Evolutionary conservation across 2,329 filamentous ascomycete species (phyloP).

Genomic region (Metarhizium sp.): DNA sequence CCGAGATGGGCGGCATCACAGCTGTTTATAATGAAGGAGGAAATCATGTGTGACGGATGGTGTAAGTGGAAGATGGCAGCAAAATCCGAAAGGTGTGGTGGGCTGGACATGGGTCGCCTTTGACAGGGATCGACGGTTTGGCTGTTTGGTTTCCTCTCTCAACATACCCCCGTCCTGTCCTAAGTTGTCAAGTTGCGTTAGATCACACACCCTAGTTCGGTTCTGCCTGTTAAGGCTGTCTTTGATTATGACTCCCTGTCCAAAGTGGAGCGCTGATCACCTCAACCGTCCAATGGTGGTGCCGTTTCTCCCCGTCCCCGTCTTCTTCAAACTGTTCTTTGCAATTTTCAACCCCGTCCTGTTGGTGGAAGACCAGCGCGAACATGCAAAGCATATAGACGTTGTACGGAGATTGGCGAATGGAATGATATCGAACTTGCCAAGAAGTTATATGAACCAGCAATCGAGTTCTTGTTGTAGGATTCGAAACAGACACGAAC

Average conservation of each 20-base stretch:
- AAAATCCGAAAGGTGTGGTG: neutral
- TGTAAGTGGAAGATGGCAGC: neutral
- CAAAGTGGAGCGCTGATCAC: neutral
- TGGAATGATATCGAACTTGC: neutral
- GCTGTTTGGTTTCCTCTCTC: neutral
- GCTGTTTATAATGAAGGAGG: neutral
- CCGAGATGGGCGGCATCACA: constrained; percentile 1
- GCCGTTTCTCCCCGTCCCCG: neutral
- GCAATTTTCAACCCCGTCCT: neutral
- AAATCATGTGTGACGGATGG: neutral
- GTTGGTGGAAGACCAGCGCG: constrained; percentile 1
- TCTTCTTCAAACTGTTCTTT: neutral
- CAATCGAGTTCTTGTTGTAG: neutral
- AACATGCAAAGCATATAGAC: constrained; percentile 1
- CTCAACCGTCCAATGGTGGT: constrained; percentile 1
- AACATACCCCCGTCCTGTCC: neutral
- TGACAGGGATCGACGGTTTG: neutral
- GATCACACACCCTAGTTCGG: too few species aligned
- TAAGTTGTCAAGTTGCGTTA: too few species aligned
- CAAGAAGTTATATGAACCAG: constrained; percentile 1
- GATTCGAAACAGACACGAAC: constrained; percentile 8
- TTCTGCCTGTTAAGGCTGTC: constrained; percentile 1
- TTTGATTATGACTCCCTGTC: constrained; percentile 4
- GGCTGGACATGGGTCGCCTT: neutral
- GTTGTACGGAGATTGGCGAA: neutral